Evolutionary conservation across 805 yeast species (phyloP), one percentile per base, ranked within the genome.

Genomic region (Wilhelminamyces savonicus): DNA sequence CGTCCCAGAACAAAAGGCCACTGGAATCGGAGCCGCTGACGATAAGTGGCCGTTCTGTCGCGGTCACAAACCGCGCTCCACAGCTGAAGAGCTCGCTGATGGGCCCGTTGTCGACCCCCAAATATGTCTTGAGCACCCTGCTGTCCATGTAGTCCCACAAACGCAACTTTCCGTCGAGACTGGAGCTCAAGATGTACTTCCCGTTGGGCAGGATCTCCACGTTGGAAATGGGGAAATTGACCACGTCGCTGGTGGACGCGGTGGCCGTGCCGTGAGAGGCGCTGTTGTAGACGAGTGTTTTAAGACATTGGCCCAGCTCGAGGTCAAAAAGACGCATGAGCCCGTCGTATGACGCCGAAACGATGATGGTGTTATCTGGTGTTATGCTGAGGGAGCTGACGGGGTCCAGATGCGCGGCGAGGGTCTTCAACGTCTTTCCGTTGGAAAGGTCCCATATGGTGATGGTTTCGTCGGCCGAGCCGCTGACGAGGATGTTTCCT

Each of bases 331-430:
- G 61, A 28, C 98, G 66, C 69, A 90, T 81, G 41, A 86, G 66
- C 3, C 98, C 98, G 56, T 90, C 98, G 51, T 80, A 82, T 12
- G 95, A 81, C 0, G 94, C 92, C 38, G 94, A 81, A 3, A 78
- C 82, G 7, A 92, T 74, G 21, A 92, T 74, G 0, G 95, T 71
- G 35, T 88, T 87, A 42, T 83, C 95, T 32, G 73, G 76, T 2
- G 83, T 74, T 27, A 90, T 58, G 44, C 85, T 79, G 2, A 88
- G 62, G 0, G 84, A 69, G 14, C 84, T 76, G 2, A 92, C 82
- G 0, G 97, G 94, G 43, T 86, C 97, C 0, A 94, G 76, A 56
- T 90, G 98, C 0, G 97, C 97, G 23, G 94, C 82, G 28, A 90
- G 59, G 0, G 94, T 84, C 47, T 82, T 78, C 43, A 86, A 58